Evolutionary conservation across 78 protist species (phyloP), one percentile per base, ranked within the genome.

Genomic region (Tieghemostelium lacteum): DNA sequence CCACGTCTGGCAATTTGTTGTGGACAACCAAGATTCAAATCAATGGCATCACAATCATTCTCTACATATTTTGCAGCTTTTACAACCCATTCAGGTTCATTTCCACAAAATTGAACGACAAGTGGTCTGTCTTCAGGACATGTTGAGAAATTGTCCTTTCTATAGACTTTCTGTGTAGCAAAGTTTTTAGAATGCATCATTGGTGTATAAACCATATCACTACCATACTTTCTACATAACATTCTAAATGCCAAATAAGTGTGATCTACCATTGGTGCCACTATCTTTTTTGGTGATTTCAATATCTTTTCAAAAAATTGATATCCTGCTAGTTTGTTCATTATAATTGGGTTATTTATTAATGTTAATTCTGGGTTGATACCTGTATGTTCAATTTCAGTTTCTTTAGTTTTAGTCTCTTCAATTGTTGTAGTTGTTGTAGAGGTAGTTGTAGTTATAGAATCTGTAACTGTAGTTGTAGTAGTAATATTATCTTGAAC

Each of bases 31-130:
- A 94, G 28, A 73, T 94, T 94, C 14, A 94, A 33, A 70, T 94
- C 96, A 5, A 94, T 40, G 1, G 93, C 95, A 36, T 65, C 94
- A 10, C 96, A 94, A 12, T 78, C 73, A 60, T 69, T 80, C 10
- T 85, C 87, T 2, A 87, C 72, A n/a, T 50, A 39, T n/a, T 60
- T 49, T 1, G 95, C 95, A 7, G 98, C 96, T 33, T 77, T 37
- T 7, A 94, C 85, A 26, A 95, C 57, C 54, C 73, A 74, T 58
- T 95, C 96, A 2, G 93, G 92, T 33, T 97, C 97, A 36, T 87
- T 63, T 14, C 97, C 98, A 73, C 96, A 85, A 58, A 97, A 76
- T 57, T 92, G 95, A 12, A 77, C 96, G 2, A 95, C 89, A 36
- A 96, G 57, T 22, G 96, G 97, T 50, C 87, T 24, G 57, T 94